Percentiles rank a stretch among this genome's conserved stretches.
Evolutionary conservation across 2,329 filamentous ascomycete species (phyloP).

Genomic region (Sordariomycetes sp.): DNA sequence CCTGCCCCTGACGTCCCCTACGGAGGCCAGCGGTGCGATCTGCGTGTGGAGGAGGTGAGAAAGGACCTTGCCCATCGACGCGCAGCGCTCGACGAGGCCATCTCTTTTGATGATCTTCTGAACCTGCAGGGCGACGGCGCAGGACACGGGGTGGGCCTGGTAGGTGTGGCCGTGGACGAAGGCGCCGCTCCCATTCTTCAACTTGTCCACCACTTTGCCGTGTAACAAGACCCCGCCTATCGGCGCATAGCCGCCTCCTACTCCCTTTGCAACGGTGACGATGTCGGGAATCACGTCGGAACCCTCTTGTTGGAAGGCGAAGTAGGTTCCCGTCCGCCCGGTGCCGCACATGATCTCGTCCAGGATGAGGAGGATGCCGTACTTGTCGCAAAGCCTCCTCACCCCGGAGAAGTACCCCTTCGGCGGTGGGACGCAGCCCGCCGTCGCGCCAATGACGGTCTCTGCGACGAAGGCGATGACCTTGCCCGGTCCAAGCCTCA

Average conservation of each 20-base stretch:
- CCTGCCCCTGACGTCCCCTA: constrained; percentile 29
- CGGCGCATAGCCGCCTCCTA: constrained; percentile 46
- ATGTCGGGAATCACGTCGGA: constrained; percentile 37
- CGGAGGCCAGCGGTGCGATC: constrained; percentile 3
- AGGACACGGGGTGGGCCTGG: constrained; percentile 25
- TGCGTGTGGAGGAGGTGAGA: constrained; percentile 12
- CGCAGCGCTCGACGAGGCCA: constrained; percentile 20
- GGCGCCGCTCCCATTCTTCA: constrained; percentile 34
- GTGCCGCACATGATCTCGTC: constrained; percentile 63
- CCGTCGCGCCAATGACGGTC: constrained; percentile 36
- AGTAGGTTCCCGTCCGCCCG: constrained; percentile 50
- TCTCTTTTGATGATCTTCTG: constrained; percentile 26
- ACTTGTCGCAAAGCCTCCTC: constrained; percentile 40
- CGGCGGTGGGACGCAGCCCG: constrained; percentile 41
- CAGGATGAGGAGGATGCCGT: constrained; percentile 45
- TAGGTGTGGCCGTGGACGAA: constrained; percentile 52
- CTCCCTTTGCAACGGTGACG: constrained; percentile 48
- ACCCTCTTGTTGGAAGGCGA: constrained; percentile 31
- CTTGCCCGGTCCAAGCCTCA: constrained; percentile 31
- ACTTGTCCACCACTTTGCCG: constrained; percentile 35
- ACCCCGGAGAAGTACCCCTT: constrained; percentile 46
- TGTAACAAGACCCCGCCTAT: constrained; percentile 45
- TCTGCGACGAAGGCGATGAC: constrained; percentile 41
- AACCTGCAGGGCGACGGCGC: constrained; percentile 26
- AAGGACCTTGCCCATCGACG: constrained; percentile 18